Conservation (phyloP, 176 grass and related monocot species). For the Aegilops tauschii region DNA sequence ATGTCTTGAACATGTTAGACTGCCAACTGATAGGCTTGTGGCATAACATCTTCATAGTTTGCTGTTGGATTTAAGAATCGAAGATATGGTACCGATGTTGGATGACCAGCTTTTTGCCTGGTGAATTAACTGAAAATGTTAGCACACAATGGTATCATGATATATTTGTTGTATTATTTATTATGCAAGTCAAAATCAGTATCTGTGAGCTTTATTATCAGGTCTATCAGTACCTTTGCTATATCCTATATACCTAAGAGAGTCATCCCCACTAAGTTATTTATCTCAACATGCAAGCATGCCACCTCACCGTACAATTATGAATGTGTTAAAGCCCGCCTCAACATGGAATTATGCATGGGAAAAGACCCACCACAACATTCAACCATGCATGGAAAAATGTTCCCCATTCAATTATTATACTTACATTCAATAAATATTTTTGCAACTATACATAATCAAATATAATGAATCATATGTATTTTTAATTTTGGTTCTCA, state of each 20-base stretch:
- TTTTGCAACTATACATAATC: no score
- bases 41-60: background rate
- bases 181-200: background rate
- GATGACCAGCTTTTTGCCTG: background rate
- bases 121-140: conserved; percentile 7
- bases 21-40: background rate
- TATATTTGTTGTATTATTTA: background rate
- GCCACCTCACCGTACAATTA: no score
- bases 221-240: background rate
- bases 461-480: no score
- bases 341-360: no score
- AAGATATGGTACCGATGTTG: background rate
- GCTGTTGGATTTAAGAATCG: background rate
- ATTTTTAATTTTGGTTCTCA: no score
- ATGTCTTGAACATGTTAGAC: background rate
- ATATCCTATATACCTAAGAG: background rate
- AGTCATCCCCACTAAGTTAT: no score
- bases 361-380: no score
- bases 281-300: no score
- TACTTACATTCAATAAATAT: no score
- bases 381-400: no score
- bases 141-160: background rate
- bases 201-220: conserved; percentile 11
- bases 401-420: no score
- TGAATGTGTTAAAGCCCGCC: no score